Base-by-base conservation (phyloP, 306 rosid species). In the Cucurbita ficifolia region DNA sequence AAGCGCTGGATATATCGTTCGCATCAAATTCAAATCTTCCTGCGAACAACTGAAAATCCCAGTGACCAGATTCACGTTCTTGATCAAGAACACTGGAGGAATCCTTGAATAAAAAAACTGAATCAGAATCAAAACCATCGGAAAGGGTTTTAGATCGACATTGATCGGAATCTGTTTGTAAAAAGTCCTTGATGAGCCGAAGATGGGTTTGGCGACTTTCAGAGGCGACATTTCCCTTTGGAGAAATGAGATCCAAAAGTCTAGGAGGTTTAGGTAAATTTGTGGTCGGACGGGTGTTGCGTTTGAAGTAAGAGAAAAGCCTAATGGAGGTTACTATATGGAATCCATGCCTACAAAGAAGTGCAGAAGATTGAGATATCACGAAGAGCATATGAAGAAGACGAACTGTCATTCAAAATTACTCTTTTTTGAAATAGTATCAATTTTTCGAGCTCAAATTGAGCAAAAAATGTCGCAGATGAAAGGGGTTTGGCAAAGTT, bases 181-280 rank as follows among this genome's bases (percentile, higher is more conserved):
- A 55, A 72, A 83, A 72, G 79, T 71, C 84, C 70, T 83, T 86
- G 71, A 93, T 79, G 64, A 93, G 86, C 18, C 84, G 86, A 77
- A 88, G 92, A 82, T 90, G 96, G 58, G 75, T 81, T 69, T 70
- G 84, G 51, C 82, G 79, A 35, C 3, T 53, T 35, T 77, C 69
- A 48, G 82, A 14, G 69, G 68, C 12, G 76, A 5, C 55, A 59
- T 54, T 61, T 75, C 67, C 79, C 63, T 78, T 62, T 13, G 86
- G 84, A 9, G 76, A 67, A 42, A 88, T 76, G 73, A 88, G 80
- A 70, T 88, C 82, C 35, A 87, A 77, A 75, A 92, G 79, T 87
- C 81, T 81, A 4, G 76, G 78, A 14, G 96, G 86, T 39, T 80
- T 83, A 9, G 69, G 56, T 10, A 81, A 61, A 33, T 63, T 75